Percentiles rank a stretch among this genome's conserved stretches.
phyloP scores from a whole-genome alignment of 2,329 filamentous ascomycete genomes.

The Zymoseptoria tritici region DNA sequence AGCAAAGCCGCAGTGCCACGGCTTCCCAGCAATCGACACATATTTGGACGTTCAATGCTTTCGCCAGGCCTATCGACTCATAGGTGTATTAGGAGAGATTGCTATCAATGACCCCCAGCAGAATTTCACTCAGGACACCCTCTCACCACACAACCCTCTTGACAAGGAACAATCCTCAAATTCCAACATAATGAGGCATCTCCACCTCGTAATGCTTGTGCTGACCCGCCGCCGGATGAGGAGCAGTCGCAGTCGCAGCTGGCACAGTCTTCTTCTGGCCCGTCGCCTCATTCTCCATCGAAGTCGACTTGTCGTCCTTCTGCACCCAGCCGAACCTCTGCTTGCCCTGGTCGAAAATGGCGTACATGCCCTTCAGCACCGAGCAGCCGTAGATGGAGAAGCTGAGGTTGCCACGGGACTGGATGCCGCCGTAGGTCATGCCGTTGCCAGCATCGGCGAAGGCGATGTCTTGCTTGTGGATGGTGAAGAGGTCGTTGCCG shows the following conservation, averaged over 20 bases:
- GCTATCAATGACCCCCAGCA: neutral
- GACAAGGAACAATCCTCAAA: neutral
- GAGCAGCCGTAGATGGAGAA: slow-evolving; percentile 60
- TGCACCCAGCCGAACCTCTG: slow-evolving; percentile 54
- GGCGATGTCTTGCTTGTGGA: slow-evolving; percentile 56
- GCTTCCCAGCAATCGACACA: too few relatives aligned
- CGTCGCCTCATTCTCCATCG: neutral
- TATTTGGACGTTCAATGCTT: neutral
- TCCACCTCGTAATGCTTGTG: neutral
- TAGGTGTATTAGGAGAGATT: neutral
- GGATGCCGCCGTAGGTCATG: slow-evolving; percentile 57
- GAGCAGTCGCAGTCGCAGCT: neutral
- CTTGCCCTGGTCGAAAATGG: slow-evolving; percentile 54
- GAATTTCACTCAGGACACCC: neutral
- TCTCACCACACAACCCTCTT: neutral
- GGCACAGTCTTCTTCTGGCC: neutral
- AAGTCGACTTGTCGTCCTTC: slow-evolving; percentile 5
- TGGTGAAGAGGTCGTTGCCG: slow-evolving; percentile 51
- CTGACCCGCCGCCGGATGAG: neutral
- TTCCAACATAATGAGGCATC: neutral
- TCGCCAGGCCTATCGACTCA: neutral
- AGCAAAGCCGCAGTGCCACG: too few relatives aligned
- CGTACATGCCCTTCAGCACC: slow-evolving; percentile 59
- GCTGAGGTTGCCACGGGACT: slow-evolving; percentile 51
- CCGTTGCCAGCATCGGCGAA: slow-evolving; percentile 51